These are phyloP conservation scores for Polytrichum commune DNA, from an alignment of 225 moss, liverwort and hornwort genomes.

Conservation along the genomic window DNA sequence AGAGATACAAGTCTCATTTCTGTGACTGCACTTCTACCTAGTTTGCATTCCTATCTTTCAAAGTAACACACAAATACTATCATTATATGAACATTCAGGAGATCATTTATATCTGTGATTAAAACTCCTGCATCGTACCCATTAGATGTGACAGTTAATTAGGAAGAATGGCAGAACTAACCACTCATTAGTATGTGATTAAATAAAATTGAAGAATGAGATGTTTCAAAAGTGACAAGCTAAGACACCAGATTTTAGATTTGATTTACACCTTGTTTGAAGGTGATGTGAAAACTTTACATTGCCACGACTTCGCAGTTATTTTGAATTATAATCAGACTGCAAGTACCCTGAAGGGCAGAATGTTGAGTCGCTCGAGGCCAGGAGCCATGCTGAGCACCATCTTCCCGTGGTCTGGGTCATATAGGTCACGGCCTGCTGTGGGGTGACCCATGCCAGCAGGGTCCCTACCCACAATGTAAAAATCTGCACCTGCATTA, in stretches of 20 bases:
- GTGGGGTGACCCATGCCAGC: slow-evolving; percentile 96
- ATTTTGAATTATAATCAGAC: slow-evolving; percentile 14
- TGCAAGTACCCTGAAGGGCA: slow-evolving; percentile 88
- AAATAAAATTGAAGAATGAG: too few relatives aligned
- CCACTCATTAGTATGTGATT: too few relatives aligned
- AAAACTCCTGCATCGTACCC: too few relatives aligned
- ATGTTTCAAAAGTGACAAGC: too few relatives aligned
- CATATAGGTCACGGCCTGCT: slow-evolving; percentile 77
- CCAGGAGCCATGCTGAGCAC: slow-evolving; percentile 92
- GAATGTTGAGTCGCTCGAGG: slow-evolving; percentile 77
- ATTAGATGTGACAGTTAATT: too few relatives aligned
- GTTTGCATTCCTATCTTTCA: background rate
- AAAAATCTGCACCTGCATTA: slow-evolving; percentile 89
- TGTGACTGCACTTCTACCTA: background rate
- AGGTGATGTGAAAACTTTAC: background rate
- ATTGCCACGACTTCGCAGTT: background rate
- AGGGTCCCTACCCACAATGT: slow-evolving; percentile 91
- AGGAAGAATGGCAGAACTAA: too few relatives aligned
- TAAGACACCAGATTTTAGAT: too few relatives aligned
- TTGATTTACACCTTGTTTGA: too few relatives aligned
- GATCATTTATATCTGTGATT: too few relatives aligned
- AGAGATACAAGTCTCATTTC: background rate
- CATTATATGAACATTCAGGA: too few relatives aligned
- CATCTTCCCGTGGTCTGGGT: slow-evolving; percentile 85
- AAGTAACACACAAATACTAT: background rate